Percentiles rank a stretch among this genome's conserved stretches.
Conservation (phyloP, 768 basidiomycete genomes). For the Podaxis sp. region DNA sequence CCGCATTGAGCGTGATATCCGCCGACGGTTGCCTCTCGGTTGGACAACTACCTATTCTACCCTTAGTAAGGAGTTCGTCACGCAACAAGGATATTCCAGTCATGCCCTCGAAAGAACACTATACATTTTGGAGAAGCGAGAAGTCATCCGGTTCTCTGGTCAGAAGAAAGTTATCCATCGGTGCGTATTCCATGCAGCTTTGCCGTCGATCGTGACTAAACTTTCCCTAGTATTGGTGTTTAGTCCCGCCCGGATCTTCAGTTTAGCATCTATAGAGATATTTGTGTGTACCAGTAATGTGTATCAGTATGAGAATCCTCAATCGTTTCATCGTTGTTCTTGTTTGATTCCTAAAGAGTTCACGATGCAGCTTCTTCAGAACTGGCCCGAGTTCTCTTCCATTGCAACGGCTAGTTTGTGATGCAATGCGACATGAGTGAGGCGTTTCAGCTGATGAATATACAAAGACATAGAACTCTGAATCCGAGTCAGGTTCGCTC, state of each 20-base stretch:
- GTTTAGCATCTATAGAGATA: neutral
- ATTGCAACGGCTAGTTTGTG: neutral
- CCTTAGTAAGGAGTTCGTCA: slow-evolving; percentile 90
- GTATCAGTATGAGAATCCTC: neutral
- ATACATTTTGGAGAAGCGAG: slow-evolving; percentile 91
- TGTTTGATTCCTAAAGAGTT: neutral
- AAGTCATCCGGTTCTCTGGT: slow-evolving; percentile 87
- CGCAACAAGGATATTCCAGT: slow-evolving; percentile 84
- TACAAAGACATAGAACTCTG: neutral
- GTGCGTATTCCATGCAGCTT: neutral
- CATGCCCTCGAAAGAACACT: slow-evolving; percentile 91
- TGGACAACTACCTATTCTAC: slow-evolving; percentile 98
- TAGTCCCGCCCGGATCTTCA: neutral
- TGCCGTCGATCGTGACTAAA: neutral
- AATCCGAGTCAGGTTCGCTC: neutral
- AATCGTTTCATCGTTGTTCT: neutral
- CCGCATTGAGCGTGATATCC: slow-evolving; percentile 84
- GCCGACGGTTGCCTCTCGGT: slow-evolving; percentile 82
- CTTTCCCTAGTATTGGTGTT: slow-evolving; percentile 11
- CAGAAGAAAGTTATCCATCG: slow-evolving; percentile 38
- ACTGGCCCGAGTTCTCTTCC: neutral
- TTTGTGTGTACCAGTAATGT: slow-evolving; percentile 11
- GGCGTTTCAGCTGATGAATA: slow-evolving; percentile 4
- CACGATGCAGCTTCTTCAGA: neutral
- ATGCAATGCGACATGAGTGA: slow-evolving; percentile 6